These are phyloP conservation scores for Bipolaris gigantea DNA, from an alignment of 2,329 filamentous ascomycete genomes.

Conservation along the genomic window DNA sequence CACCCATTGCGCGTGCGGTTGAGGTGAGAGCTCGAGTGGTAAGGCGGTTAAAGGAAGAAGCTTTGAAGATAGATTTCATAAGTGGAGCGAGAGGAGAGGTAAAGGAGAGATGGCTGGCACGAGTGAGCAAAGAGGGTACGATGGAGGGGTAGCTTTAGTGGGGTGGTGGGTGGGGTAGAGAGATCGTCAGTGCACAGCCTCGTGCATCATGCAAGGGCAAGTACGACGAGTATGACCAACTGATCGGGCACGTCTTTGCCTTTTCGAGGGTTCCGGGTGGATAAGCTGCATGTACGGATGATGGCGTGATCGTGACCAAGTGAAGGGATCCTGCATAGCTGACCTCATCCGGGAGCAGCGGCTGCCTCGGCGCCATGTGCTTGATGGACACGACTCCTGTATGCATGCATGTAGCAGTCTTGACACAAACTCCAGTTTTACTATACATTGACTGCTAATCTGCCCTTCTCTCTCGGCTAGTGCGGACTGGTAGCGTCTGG, in stretches of 20 bases:
- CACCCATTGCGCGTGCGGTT: slow-evolving; percentile 32
- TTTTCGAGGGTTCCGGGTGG: neutral
- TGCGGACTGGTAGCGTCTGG: neutral
- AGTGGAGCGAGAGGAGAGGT: slow-evolving; percentile 10
- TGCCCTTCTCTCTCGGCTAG: neutral
- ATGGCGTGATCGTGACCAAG: slow-evolving; percentile 20
- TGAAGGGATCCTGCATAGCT: neutral
- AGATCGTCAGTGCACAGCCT: slow-evolving; percentile 22
- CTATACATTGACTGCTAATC: neutral
- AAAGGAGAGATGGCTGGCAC: slow-evolving; percentile 5
- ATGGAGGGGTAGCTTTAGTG: slow-evolving; percentile 15
- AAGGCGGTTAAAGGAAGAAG: slow-evolving; percentile 8
- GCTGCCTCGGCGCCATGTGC: neutral
- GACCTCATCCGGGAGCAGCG: neutral
- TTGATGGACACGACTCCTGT: neutral
- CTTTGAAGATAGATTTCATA: slow-evolving; percentile 17
- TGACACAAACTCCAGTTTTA: neutral
- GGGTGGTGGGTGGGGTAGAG: slow-evolving; percentile 14
- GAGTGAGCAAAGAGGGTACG: slow-evolving; percentile 3
- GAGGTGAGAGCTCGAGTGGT: slow-evolving; percentile 17
- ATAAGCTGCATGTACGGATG: neutral
- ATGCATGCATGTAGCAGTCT: too few relatives aligned
- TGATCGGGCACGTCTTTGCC: slow-evolving; percentile 11
- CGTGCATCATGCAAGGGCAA: slow-evolving; percentile 19
- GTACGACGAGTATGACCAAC: slow-evolving; percentile 13